Evolutionary conservation across 176 grass and related monocot species (phyloP), one percentile per base, ranked within the genome.

Genomic region (Areca catechu): DNA sequence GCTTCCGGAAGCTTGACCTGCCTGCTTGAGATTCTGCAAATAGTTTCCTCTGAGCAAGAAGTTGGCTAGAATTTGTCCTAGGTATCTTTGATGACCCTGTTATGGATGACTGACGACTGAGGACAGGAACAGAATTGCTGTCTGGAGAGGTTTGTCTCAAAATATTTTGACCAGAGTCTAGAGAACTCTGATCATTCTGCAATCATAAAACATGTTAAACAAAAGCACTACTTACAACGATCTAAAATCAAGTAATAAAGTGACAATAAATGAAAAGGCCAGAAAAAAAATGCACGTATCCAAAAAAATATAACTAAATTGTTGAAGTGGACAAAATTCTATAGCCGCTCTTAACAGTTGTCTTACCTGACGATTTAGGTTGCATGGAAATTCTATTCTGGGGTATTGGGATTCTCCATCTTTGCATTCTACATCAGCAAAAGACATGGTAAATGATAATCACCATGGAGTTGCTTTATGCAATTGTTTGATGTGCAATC

Each of bases 1-100:
- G 92, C 54, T 87, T 96, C 22, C 62, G 77, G 58, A 96, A 88
- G 74, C 80, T 90, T 65, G 86, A 87, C 50, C 80, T 79, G 49
- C 79, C 79, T 16, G 78, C 67, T 51, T 90, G 65, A 60, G 86
- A 78, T 76, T 96, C 86, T 49, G 81, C 71, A 76, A 90, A 89
- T 56, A 90, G 29, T 67, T 90, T 96, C 65, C 65, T 86, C 67
- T 83, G 74, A 19, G 62, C 53, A 59, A 51, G 51, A 43, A 80
- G 76, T 37, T 89, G 80, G 78, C 54, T 49, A 59, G 65, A 29
- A 63, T 69, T 89, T 69, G 86, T 34, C 70, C 70, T 85, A 61
- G 61, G 51, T 7, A 78, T 56, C 30, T 68, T 74, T 56, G 79
- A 51, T 54, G 72, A 66, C 53, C 34, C 72, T 71, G 59, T 17